Conservation (phyloP, 257 asterid species). For the Mentha longifolia region DNA sequence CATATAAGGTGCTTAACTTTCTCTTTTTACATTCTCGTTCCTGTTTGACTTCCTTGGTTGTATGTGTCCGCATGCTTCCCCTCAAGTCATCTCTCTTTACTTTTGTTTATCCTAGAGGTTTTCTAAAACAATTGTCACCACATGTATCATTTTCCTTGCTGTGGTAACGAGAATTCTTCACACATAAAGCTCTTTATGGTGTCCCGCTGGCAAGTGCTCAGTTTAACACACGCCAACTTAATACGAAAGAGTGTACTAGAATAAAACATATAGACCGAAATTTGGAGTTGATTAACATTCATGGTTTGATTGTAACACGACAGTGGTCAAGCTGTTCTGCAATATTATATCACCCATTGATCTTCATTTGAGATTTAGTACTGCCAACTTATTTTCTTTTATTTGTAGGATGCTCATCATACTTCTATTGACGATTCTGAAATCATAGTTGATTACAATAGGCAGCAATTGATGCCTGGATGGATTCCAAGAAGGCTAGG, state of each 20-base stretch:
- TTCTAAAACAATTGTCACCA: neutral
- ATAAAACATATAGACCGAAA: neutral
- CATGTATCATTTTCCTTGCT: neutral
- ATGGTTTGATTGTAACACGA: neutral
- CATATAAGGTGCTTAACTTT: slow-evolving; percentile 62
- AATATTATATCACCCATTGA: slow-evolving; percentile 16
- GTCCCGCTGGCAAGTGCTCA: neutral
- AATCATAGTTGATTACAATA: slow-evolving; percentile 86
- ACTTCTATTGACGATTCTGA: slow-evolving; percentile 82
- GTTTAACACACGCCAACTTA: neutral
- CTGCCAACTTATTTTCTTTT: slow-evolving; percentile 24
- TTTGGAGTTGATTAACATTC: slow-evolving; percentile 7
- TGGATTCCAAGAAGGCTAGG: slow-evolving; percentile 99
- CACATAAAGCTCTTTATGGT: neutral
- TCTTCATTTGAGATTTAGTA: slow-evolving; percentile 25
- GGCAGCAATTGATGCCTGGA: slow-evolving; percentile 97
- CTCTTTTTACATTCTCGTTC: neutral
- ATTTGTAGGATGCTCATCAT: slow-evolving; percentile 81
- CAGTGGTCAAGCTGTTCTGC: slow-evolving; percentile 17
- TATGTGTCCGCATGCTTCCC: neutral
- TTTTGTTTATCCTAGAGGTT: neutral
- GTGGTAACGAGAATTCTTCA: neutral
- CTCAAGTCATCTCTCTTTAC: neutral
- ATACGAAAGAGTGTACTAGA: slow-evolving; percentile 6
- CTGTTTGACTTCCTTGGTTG: neutral